Base-by-base conservation (phyloP, 116 monocot genomes). In the Trichopus zeylanicus region DNA sequence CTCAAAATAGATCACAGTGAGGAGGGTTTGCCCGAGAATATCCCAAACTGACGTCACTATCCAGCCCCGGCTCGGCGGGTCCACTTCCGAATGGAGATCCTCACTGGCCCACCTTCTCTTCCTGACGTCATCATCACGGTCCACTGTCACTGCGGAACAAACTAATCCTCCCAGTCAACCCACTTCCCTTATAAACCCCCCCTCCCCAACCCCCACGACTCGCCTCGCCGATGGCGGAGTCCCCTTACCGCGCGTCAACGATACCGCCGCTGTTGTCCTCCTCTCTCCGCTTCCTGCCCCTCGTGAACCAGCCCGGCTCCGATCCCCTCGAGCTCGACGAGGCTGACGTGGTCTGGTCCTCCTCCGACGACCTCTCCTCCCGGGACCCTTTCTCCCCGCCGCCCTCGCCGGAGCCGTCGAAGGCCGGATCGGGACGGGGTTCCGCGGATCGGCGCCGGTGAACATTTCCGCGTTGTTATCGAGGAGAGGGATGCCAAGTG, bases 301-400 rank as follows among this genome's bases (percentile, higher is more conserved):
- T 74, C 70, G 29, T 77, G 23, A 74, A 82, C 58, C 82, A 73
- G 23, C 78, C 74, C 29, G 84, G 69, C 37, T 53, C 62, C 52
- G 26, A 35, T 3, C 20, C 32, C 61, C 57, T 76, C 32, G 88
- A 92, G 71, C 74, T 92, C 60, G 87, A 87, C 70, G 92, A 92
- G 74, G 51, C 66, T 48, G 92, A 92, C 68, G 84, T 92, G 23
- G 57, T 92, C 49, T 92, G 92, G 87, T 69, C 90, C 5, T 64
- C 78, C n/a, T n/a, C n/a, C 18, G 32, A 51, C 23, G 13, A 33
- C 25, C 30, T 8, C 12, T 28, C 35, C 31, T 48, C 56, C 42
- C 42, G 2, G 69, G 20, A 10, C 37, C 26, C 38, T 73, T 75
- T 62, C 16, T 31, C 26, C 57, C 92, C 4, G 80, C 83, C 35